Percentiles rank a stretch among this genome's conserved stretches.
Evolutionary conservation across 176 grass and related monocot genomes (phyloP).

Genomic region (Ensete glaucum): DNA sequence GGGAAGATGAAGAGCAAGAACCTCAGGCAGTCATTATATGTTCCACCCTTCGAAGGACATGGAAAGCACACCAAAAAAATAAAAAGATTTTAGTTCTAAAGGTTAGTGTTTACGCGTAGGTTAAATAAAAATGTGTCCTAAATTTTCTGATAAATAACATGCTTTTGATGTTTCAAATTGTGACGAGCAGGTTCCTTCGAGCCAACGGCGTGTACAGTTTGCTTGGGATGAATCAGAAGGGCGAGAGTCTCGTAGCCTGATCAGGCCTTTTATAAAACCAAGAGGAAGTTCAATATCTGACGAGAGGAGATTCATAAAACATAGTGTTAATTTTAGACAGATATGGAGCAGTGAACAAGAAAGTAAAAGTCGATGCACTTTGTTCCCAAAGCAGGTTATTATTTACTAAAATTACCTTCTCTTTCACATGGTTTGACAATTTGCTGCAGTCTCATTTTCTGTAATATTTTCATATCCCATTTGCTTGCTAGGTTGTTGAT

Average conservation of each 20-base stretch:
- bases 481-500: conserved; percentile 48
- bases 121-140: background rate
- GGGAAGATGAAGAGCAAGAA: conserved; percentile 39
- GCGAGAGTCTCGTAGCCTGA: conserved; percentile 43
- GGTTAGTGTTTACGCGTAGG: conserved; percentile 21
- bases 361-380: conserved; percentile 67
- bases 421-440: background rate
- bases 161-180: background rate
- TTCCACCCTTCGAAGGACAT: conserved; percentile 76
- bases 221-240: conserved; percentile 48
- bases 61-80: conserved; percentile 65
- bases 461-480: background rate
- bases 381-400: conserved; percentile 81
- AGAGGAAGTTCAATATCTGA: conserved; percentile 59
- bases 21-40: conserved; percentile 72
- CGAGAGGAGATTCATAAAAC: conserved; percentile 42
- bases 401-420: background rate
- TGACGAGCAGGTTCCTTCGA: conserved; percentile 58
- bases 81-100: conserved; percentile 64
- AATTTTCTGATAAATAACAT: background rate
- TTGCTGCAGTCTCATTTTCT: conserved; percentile 4
- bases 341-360: conserved; percentile 94
- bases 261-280: conserved; percentile 61
- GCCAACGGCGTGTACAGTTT: conserved; percentile 63
- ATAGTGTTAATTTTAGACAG: conserved; percentile 68